phyloP scores from a whole-genome alignment of 1,284 basidiomycete genomes.

The Mycosarcoma mackinlayi region DNA sequence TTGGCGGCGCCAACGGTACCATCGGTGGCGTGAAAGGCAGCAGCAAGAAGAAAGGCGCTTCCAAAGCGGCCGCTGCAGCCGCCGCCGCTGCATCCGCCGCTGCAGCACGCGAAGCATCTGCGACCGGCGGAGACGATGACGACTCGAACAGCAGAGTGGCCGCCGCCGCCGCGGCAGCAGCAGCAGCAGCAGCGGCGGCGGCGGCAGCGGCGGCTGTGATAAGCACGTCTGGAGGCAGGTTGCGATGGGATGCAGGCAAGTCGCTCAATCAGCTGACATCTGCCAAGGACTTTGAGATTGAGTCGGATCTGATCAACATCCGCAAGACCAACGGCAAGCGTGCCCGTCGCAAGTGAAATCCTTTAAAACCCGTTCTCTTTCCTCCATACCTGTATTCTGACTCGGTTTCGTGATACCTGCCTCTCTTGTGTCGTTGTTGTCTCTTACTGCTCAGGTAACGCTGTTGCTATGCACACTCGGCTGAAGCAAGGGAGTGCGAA shows the following conservation, averaged over 20 bases:
- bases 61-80: constrained; percentile 38
- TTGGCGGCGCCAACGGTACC: constrained; percentile 40
- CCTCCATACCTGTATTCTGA: not conserved
- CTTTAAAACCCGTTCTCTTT: not conserved
- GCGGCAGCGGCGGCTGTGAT: constrained; percentile 53
- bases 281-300: constrained; percentile 66
- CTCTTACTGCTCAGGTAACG: too few relatives aligned
- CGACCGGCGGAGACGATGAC: constrained; percentile 46
- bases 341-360: constrained; percentile 46
- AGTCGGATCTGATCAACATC: constrained; percentile 66
- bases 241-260: constrained; percentile 66
- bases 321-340: constrained; percentile 66
- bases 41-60: constrained; percentile 49
- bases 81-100: constrained; percentile 42
- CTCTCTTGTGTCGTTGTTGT: not conserved
- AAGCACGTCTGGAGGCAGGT: constrained; percentile 55
- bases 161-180: constrained; percentile 39
- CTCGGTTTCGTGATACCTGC: not conserved
- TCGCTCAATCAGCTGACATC: constrained; percentile 63
- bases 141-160: constrained; percentile 47
- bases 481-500: too few relatives aligned
- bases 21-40: constrained; percentile 30
- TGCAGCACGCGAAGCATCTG: constrained; percentile 47
- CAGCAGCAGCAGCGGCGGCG: constrained; percentile 36
- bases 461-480: not conserved